Evolutionary conservation across 2,329 filamentous ascomycete species (phyloP), one percentile per base, ranked within the genome.

Genomic region (Diplocarpon rosae): DNA sequence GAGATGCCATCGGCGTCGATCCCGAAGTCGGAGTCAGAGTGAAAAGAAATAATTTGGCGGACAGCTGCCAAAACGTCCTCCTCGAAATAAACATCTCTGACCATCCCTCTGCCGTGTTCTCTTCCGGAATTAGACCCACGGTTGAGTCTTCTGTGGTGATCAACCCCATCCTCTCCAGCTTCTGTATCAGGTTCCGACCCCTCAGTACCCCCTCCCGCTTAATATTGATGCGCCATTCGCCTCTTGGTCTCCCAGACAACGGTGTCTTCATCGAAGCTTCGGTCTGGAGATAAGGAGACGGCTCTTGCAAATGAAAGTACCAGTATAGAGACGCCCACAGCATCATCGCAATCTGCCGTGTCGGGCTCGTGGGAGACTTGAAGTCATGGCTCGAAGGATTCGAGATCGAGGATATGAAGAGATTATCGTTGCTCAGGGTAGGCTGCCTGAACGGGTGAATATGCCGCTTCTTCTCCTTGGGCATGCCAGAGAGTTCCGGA

Each of bases 271-370:
- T 74, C 1, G 80, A 84, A 0, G 75, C 69, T 5, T 76, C 68
- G 6, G 76, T 85, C 14, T 71, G 70, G 29, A 92, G 60, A 39
- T 76, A 73, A 0, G 75, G 70, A 16, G 73, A 69, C 0, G 90
- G 90, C 55, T 82, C 74, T 1, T 79, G 74, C 63, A 94, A 86
- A 66, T 95, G 89, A 57, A 95, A 96, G 69, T 96, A 96, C 90
- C 90, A 96, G 69, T 87, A 95, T 34, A 96, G 69, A 1, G 87
- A 89, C 29, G 88, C 79, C 85, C 87, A 96, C 6, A 96, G 73
- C 83, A 95, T 94, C 85, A 95, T 88, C 53, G 90, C 90, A 48
- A 95, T 85, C 66, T 94, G 85, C 36, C 89, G 73, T 1, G 87
- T 92, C 0, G 86, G 86, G 50, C 87, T 94, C 12, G 73, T 78